phyloP scores from a whole-genome alignment of 768 basidiomycete genomes.

The Paxillus rubicundulus region DNA sequence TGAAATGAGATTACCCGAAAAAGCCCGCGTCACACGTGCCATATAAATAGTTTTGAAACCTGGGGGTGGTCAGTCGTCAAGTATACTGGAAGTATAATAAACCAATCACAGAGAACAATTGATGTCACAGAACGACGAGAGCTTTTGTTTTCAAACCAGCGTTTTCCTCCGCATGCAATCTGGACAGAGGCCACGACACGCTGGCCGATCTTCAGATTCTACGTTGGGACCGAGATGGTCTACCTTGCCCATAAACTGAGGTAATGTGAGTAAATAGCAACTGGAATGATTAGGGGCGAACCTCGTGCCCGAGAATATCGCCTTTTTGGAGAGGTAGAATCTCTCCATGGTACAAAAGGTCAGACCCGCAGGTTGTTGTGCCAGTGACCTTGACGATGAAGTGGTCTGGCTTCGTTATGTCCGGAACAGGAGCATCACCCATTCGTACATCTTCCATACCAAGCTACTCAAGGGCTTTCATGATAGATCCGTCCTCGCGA shows the following conservation, averaged over 20 bases:
- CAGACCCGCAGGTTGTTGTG: conserved; percentile 69
- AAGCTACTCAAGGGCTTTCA: conserved; percentile 72
- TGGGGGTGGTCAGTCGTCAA: conserved; percentile 12
- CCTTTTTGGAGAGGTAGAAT: conserved; percentile 68
- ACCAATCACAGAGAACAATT: conserved; percentile 56
- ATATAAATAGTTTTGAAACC: conserved; percentile 57
- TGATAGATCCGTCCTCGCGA: conserved; percentile 47
- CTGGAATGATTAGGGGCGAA: conserved; percentile 15
- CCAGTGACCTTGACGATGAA: conserved; percentile 76
- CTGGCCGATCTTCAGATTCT: conserved; percentile 57
- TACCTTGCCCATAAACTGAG: conserved; percentile 64
- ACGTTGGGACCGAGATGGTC: conserved; percentile 65
- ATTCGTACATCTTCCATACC: conserved; percentile 48
- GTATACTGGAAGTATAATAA: conserved; percentile 5
- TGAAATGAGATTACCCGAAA: conserved; percentile 71
- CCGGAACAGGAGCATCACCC: conserved; percentile 49
- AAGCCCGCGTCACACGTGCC: conserved; percentile 69
- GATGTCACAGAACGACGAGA: conserved; percentile 74
- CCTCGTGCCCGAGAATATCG: conserved; percentile 75
- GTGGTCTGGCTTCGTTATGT: conserved; percentile 71
- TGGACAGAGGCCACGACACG: conserved; percentile 81
- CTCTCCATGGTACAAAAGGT: conserved; percentile 64
- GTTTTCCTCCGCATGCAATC: conserved; percentile 72
- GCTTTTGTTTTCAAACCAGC: conserved; percentile 70
- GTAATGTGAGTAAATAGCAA: neutral